Evolutionary conservation across 2,329 filamentous ascomycete species (phyloP).

Genomic region (Microcyclospora tardicrescens): DNA sequence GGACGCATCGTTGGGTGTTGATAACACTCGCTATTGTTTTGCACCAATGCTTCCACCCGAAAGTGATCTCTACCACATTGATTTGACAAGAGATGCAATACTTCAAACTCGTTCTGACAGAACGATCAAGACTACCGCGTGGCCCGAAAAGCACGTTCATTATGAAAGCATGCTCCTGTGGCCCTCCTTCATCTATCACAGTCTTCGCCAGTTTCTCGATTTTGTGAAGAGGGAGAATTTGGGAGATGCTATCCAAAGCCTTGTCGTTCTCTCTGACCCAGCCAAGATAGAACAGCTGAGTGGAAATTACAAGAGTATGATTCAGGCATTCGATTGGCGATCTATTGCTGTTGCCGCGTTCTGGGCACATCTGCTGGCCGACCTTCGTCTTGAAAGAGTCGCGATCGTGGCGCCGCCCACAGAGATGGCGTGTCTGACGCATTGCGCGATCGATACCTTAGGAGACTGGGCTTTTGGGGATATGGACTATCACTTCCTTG

Average conservation of each 20-base stretch:
- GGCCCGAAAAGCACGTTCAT: background rate
- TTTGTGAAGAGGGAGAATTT: conserved; percentile 12
- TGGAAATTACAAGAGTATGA: too few relatives aligned
- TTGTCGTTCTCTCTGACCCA: conserved; percentile 31
- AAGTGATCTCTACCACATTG: conserved; percentile 4
- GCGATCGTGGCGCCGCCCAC: conserved; percentile 43
- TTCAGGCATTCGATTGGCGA: conserved; percentile 10
- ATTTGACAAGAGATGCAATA: conserved; percentile 2
- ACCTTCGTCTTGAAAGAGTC: conserved; percentile 37
- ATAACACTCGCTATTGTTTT: too few relatives aligned
- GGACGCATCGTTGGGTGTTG: too few relatives aligned
- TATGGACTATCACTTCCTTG: conserved; percentile 22
- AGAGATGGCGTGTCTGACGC: conserved; percentile 48
- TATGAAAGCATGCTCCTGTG: conserved; percentile 6
- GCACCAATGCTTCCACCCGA: too few relatives aligned
- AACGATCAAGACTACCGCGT: conserved; percentile 2
- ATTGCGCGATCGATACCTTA: conserved; percentile 42
- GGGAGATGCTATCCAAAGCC: conserved; percentile 25
- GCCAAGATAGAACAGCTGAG: conserved; percentile 21
- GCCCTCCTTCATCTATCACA: conserved; percentile 12
- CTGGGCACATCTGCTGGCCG: conserved; percentile 44
- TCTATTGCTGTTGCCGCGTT: conserved; percentile 15
- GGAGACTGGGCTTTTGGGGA: conserved; percentile 21
- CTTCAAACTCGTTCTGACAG: background rate
- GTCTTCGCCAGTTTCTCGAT: conserved; percentile 10